A percentile compares a stretch with the other conserved stretches of the same genome.
Conservation (phyloP, 305 asterid species). For the Fraxinus dipetala region DNA sequence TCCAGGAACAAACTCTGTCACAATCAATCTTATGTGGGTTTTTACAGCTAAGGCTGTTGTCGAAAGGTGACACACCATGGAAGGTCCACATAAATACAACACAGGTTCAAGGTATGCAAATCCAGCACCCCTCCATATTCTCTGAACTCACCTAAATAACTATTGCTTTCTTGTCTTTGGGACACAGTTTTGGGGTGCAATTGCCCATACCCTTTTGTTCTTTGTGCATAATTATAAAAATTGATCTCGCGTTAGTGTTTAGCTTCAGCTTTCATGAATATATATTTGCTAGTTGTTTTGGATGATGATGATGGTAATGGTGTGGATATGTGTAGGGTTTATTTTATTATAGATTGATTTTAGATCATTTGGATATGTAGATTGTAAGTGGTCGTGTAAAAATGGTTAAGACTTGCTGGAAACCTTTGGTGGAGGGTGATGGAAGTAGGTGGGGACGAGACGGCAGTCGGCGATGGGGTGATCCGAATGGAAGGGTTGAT, state of each 20-base stretch:
- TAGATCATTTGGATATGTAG: constrained; percentile 31
- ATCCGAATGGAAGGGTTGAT: constrained; percentile 54
- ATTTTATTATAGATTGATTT: constrained; percentile 10
- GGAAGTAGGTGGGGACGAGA: constrained; percentile 40
- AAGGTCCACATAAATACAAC: constrained; percentile 57
- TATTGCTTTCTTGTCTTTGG: constrained; percentile 49
- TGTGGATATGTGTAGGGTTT: not conserved
- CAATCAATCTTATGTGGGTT: constrained; percentile 67
- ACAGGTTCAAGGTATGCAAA: constrained; percentile 85
- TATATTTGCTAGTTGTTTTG: constrained; percentile 56
- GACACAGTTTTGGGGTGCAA: constrained; percentile 36
- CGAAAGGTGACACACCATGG: constrained; percentile 57
- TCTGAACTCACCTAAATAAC: constrained; percentile 52
- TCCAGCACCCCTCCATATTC: constrained; percentile 52
- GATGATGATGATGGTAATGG: constrained; percentile 37
- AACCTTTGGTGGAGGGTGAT: constrained; percentile 68
- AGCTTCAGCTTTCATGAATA: constrained; percentile 26
- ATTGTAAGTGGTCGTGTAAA: constrained; percentile 24
- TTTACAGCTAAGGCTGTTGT: constrained; percentile 79
- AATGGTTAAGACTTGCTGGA: constrained; percentile 94
- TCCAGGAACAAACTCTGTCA: constrained; percentile 90
- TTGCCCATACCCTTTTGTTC: constrained; percentile 73
- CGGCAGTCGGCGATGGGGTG: constrained; percentile 37
- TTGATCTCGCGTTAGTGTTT: constrained; percentile 50
- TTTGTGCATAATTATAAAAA: constrained; percentile 43